Conservation (phyloP, 306 rosid genomes). For the Acmispon strigosus region DNA sequence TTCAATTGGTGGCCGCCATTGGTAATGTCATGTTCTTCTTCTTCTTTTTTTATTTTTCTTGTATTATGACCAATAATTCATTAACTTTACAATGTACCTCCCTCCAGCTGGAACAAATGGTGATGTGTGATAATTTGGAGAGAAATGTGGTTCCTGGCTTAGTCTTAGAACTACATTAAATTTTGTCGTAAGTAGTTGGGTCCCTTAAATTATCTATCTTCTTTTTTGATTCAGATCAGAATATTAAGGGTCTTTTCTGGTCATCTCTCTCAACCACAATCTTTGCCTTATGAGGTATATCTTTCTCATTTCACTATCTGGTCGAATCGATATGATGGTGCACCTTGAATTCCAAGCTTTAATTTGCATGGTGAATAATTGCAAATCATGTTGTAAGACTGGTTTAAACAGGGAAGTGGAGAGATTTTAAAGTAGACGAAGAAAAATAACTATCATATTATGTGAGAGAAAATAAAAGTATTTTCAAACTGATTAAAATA, state of each 20-base stretch:
- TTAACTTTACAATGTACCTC: constrained; percentile 31
- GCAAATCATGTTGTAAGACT: neutral
- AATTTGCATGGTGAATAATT: neutral
- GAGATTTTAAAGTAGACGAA: neutral
- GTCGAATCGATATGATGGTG: constrained; percentile 1
- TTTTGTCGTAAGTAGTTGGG: constrained; percentile 10
- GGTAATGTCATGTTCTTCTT: constrained; percentile 23
- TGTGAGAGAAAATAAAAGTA: too few relatives aligned
- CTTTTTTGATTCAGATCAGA: constrained; percentile 8
- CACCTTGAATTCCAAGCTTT: neutral
- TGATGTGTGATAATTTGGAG: constrained; percentile 11
- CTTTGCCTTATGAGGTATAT: constrained; percentile 18
- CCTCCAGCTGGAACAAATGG: constrained; percentile 50
- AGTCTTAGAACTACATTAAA: neutral
- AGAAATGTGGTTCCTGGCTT: constrained; percentile 14
- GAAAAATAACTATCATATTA: neutral
- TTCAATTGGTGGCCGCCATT: constrained; percentile 16
- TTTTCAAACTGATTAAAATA: too few relatives aligned
- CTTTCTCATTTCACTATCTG: constrained; percentile 14
- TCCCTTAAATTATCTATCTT: constrained; percentile 6
- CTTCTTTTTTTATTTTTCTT: neutral
- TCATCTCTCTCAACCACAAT: constrained; percentile 18
- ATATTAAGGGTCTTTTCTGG: neutral
- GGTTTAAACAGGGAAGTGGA: too few relatives aligned
- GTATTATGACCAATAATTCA: constrained; percentile 38